phyloP scores from a whole-genome alignment of 208 protist genomes.

The Crithidia thermophila region DNA sequence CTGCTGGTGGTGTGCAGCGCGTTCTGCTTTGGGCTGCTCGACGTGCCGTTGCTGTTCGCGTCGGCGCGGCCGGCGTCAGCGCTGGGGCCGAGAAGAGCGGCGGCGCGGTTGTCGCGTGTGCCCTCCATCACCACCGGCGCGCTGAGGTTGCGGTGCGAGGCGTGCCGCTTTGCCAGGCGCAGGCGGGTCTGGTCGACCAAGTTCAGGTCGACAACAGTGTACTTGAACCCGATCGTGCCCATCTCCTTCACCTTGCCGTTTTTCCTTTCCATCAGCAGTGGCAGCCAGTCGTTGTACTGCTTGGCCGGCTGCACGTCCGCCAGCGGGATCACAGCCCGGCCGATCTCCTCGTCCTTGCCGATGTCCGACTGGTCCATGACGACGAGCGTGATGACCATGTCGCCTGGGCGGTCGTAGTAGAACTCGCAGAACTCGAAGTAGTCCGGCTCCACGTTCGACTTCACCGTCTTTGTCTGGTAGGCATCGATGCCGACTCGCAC shows the following conservation, averaged over 20 bases:
- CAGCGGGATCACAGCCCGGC: conserved; percentile 62
- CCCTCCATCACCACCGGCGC: conserved; percentile 11
- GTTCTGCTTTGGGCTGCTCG: neutral
- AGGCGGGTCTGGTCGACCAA: conserved; percentile 59
- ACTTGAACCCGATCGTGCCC: conserved; percentile 82
- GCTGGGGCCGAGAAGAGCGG: neutral
- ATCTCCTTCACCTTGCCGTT: conserved; percentile 33
- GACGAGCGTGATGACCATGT: conserved; percentile 56
- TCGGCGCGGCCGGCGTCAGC: neutral
- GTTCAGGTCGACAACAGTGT: conserved; percentile 65
- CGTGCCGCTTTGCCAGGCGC: conserved; percentile 31
- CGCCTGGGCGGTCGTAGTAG: conserved; percentile 48
- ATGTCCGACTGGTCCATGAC: conserved; percentile 84
- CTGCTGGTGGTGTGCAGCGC: neutral
- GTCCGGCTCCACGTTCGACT: conserved; percentile 70
- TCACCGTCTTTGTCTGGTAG: conserved; percentile 71
- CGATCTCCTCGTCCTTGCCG: conserved; percentile 64
- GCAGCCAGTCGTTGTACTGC: conserved; percentile 76
- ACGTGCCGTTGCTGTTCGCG: neutral
- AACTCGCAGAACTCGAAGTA: conserved; percentile 90
- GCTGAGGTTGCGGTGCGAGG: neutral
- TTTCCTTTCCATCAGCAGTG: conserved; percentile 37
- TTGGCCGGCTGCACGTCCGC: conserved; percentile 35
- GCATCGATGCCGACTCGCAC: conserved; percentile 70
- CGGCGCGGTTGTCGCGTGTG: neutral